Evolutionary conservation across 73 alveolate species (phyloP).

Genomic region (Paramecium caudatum): DNA sequence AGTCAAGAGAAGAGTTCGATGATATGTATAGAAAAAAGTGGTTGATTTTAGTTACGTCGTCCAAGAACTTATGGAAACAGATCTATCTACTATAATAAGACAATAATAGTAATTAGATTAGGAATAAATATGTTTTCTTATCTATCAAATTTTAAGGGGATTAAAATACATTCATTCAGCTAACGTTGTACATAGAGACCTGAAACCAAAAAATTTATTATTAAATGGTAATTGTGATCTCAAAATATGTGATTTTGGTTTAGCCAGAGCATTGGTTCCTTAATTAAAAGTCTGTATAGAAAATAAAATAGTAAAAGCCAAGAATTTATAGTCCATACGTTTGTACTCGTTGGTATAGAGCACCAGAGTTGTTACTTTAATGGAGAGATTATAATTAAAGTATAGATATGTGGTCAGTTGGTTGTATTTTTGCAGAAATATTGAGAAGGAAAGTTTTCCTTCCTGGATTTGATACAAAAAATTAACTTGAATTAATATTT

Average conservation of each 20-base stretch:
- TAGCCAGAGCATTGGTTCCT: conserved; percentile 81
- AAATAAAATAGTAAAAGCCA: conserved; percentile 10
- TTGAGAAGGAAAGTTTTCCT: conserved; percentile 87
- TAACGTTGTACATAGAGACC: conserved; percentile 86
- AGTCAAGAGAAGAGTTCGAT: conserved; percentile 79
- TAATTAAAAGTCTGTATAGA: conserved; percentile 62
- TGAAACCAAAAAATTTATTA: conserved; percentile 80
- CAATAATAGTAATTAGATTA: conserved; percentile 87
- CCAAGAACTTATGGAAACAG: conserved; percentile 94
- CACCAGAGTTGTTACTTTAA: conserved; percentile 86
- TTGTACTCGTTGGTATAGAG: conserved; percentile 91
- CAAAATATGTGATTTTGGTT: conserved; percentile 84
- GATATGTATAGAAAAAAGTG: conserved; percentile 77
- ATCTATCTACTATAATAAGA: conserved; percentile 85
- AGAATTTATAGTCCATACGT: conserved; percentile 78
- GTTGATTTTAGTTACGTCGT: conserved; percentile 79
- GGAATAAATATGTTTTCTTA: conserved; percentile 90
- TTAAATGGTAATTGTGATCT: conserved; percentile 77
- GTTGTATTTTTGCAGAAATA: conserved; percentile 95
- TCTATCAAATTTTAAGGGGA: conserved; percentile 93
- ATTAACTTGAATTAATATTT: conserved; percentile 90
- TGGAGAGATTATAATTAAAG: conserved; percentile 77
- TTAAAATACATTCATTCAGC: conserved; percentile 95
- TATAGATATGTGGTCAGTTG: conserved; percentile 96
- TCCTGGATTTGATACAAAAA: conserved; percentile 90